Percentiles rank a stretch among this genome's conserved stretches.
Evolutionary conservation across 2,329 filamentous ascomycete genomes (phyloP).

Genomic region (Chrysoporthe austroafricana): DNA sequence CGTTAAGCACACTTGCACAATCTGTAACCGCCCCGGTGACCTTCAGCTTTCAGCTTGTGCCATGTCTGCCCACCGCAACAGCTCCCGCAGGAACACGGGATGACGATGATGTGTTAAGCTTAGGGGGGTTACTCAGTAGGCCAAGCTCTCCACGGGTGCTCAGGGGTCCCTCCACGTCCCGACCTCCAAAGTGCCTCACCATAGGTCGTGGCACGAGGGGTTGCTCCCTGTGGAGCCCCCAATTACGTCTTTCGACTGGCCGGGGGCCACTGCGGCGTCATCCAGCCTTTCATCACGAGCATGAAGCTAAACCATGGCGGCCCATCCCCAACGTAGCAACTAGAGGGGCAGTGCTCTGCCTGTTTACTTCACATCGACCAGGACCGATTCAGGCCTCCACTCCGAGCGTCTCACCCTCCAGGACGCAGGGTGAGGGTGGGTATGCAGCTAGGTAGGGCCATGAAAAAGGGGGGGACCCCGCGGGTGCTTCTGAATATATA

Average conservation of each 20-base stretch:
- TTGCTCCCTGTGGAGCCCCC: background rate
- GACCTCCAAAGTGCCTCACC: slow-evolving; percentile 7
- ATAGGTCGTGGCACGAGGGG: slow-evolving; percentile 7
- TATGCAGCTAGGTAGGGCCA: background rate
- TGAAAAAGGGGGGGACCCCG: background rate
- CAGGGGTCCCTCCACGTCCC: slow-evolving; percentile 15
- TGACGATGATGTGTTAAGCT: slow-evolving; percentile 17
- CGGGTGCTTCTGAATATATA: slow-evolving; percentile 23
- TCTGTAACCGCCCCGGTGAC: slow-evolving; percentile 21
- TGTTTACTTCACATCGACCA: slow-evolving; percentile 15
- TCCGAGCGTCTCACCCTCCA: slow-evolving; percentile 20
- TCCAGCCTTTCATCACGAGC: slow-evolving; percentile 16
- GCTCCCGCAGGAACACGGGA: slow-evolving; percentile 8
- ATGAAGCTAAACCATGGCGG: slow-evolving; percentile 9
- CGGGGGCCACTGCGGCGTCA: slow-evolving; percentile 19
- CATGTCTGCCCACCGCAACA: background rate
- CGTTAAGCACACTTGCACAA: slow-evolving; percentile 26
- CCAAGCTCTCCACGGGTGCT: background rate
- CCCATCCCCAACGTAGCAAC: slow-evolving; percentile 10
- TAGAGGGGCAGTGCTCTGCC: slow-evolving; percentile 21
- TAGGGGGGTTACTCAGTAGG: slow-evolving; percentile 2
- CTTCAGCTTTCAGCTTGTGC: slow-evolving; percentile 20
- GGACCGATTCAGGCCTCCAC: slow-evolving; percentile 17
- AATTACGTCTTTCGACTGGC: slow-evolving; percentile 18
- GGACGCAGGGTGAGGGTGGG: slow-evolving; percentile 3